Base-by-base conservation (phyloP, 1,139 yeast genomes). In the Scheffersomyces illinoinensis region DNA sequence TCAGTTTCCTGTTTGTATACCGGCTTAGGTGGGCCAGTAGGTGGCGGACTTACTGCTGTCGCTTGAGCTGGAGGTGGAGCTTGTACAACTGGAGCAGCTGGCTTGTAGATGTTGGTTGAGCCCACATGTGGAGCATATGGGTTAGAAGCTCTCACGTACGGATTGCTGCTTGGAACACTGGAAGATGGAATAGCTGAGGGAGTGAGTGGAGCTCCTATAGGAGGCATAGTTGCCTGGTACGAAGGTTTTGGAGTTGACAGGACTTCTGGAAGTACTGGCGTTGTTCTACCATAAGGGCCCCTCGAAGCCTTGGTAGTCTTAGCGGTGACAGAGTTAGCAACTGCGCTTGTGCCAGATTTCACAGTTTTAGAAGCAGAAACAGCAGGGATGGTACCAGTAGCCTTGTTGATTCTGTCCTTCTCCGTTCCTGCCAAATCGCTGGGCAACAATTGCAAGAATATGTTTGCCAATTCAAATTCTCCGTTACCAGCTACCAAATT, bases 401-500 rank as follows among this genome's bases (percentile, higher is more conserved):
- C 96, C 66, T 85, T 87, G 52, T 81, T 67, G 51, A 93, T 89
- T 68, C 98, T 87, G 64, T 91, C 96, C 73, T 88, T 90, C 68
- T 91, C 97, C 53, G 85, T 74, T 5, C 79, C 83, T 21, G 77
- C 82, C 58, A 77, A 72, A 57, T 86, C 89, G 39, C 71, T 71
- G 8, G 98, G 97, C 64, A 93, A 79, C 61, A 89, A 80, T 57
- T 82, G 81, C 67, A 93, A 82, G 66, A 91, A 86, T 63, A 83
- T 84, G 62, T 82, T 84, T 3, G 98, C 98, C 65, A 95, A 78
- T 19, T 89, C 96, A 67, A 91, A 88, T 63, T 91, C 88, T 26
- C 98, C 98, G 69, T 84, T 87, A 50, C 93, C 87, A 4, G 97
- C 90, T 59, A 93, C 87, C 62, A 90, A 78, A 66, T 85, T 89